Conservation (phyloP, 768 basidiomycete species). For the Ephemerocybe angulata region DNA sequence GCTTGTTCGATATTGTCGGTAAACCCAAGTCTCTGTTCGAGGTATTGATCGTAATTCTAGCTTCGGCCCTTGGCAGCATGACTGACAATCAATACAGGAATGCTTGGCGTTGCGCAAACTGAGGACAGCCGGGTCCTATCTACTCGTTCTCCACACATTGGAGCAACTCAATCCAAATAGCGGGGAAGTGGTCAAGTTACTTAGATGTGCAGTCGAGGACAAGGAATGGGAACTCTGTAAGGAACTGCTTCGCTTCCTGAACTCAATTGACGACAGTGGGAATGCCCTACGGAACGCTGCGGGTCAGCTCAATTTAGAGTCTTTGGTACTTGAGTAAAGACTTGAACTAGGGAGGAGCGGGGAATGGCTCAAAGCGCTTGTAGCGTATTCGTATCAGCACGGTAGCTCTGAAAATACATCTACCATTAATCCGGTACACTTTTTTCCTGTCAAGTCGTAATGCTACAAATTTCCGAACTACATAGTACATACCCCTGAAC, state of each 20-base stretch:
- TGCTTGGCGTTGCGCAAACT: conserved; percentile 71
- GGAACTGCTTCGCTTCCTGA: conserved; percentile 88
- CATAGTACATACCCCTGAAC: no score
- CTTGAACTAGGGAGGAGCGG: no score
- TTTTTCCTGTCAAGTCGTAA: no score
- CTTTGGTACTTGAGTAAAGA: neutral
- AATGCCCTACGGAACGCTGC: conserved; percentile 61
- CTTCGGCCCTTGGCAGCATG: neutral
- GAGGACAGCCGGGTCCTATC: conserved; percentile 88
- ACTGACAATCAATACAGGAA: conserved; percentile 40
- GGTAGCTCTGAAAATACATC: no score
- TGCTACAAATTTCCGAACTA: no score
- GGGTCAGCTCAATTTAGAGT: conserved; percentile 31
- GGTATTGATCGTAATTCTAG: conserved; percentile 37
- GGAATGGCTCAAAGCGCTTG: no score
- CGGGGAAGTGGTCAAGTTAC: conserved; percentile 75
- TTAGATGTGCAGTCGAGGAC: conserved; percentile 69
- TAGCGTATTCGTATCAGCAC: no score
- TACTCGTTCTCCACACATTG: conserved; percentile 89
- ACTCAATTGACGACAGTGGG: conserved; percentile 88
- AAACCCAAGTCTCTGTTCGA: conserved; percentile 90
- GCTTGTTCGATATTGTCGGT: conserved; percentile 86
- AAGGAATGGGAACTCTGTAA: conserved; percentile 90
- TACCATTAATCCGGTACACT: no score
- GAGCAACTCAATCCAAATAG: conserved; percentile 83